Conservation (phyloP, 768 basidiomycete species). For the Suillus decipiens region DNA sequence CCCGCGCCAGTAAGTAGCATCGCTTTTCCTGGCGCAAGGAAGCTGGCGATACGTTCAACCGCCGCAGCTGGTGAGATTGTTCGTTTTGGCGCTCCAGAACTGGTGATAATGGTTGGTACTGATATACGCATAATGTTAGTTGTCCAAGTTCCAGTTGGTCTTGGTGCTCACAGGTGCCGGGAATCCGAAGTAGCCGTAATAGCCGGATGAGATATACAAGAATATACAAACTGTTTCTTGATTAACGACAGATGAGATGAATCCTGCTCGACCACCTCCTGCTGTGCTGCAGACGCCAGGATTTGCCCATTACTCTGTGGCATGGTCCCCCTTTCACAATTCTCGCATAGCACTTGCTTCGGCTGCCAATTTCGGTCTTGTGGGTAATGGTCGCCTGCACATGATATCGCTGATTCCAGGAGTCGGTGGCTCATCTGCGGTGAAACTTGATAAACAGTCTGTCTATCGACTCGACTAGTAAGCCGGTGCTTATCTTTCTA, state of each 20-base stretch:
- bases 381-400: constrained; percentile 92
- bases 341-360: constrained; percentile 77
- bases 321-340: constrained; percentile 87
- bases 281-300: constrained; percentile 70
- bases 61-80: constrained; percentile 51
- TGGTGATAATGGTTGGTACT: constrained; percentile 64
- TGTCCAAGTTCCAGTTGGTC: neutral
- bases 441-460: constrained; percentile 71
- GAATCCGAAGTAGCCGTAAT: constrained; percentile 1
- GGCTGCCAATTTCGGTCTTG: constrained; percentile 90
- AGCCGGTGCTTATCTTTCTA: constrained; percentile 13
- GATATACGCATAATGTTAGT: constrained; percentile 67
- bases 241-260: constrained; percentile 29
- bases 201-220: neutral
- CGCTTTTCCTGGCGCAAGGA: constrained; percentile 70
- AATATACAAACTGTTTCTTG: neutral
- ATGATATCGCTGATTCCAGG: constrained; percentile 54
- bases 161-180: neutral
- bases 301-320: constrained; percentile 78
- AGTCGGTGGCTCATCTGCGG: constrained; percentile 42
- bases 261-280: constrained; percentile 40
- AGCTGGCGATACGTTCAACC: constrained; percentile 59
- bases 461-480: constrained; percentile 29
- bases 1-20: constrained; percentile 87
- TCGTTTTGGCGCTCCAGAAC: constrained; percentile 30